These are phyloP conservation scores for Debaryomyces castellii DNA, from an alignment of 805 yeast genomes.

Conservation along the genomic window DNA sequence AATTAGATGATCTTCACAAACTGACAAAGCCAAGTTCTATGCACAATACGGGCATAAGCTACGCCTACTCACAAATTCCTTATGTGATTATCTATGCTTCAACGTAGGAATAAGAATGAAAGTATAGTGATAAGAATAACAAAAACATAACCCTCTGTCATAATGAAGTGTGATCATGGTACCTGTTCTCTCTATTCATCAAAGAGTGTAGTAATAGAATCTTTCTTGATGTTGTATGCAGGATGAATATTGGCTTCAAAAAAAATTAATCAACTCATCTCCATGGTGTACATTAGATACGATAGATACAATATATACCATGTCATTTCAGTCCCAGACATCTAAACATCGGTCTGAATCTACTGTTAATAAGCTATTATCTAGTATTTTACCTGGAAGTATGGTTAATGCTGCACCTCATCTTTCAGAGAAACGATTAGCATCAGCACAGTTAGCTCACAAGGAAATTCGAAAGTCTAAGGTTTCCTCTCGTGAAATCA, in stretches of 20 bases:
- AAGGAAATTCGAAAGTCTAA: conserved; percentile 14
- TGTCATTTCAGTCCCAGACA: conserved; percentile 24
- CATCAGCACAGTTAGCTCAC: conserved; percentile 19
- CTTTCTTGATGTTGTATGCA: too few relatives aligned
- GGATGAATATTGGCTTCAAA: not conserved
- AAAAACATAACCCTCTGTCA: too few relatives aligned
- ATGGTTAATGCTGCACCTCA: not conserved
- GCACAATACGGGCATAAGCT: too few relatives aligned
- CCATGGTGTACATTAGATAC: not conserved
- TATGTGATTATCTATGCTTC: too few relatives aligned
- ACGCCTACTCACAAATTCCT: too few relatives aligned
- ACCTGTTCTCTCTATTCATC: too few relatives aligned
- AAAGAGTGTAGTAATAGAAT: too few relatives aligned
- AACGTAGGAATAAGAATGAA: too few relatives aligned
- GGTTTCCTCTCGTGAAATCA: conserved; percentile 13
- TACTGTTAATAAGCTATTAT: conserved; percentile 40
- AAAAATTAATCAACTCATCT: not conserved
- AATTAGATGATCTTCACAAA: too few relatives aligned
- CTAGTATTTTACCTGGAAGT: conserved; percentile 11
- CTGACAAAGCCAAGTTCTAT: too few relatives aligned
- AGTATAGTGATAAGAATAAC: too few relatives aligned
- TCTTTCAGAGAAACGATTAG: conserved; percentile 2
- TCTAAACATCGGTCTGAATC: conserved; percentile 35
- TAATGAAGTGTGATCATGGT: too few relatives aligned
- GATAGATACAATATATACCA: conserved; percentile 1